Evolutionary conservation across 2,329 filamentous ascomycete genomes (phyloP).

Genomic region (Dactylellina leptospora): DNA sequence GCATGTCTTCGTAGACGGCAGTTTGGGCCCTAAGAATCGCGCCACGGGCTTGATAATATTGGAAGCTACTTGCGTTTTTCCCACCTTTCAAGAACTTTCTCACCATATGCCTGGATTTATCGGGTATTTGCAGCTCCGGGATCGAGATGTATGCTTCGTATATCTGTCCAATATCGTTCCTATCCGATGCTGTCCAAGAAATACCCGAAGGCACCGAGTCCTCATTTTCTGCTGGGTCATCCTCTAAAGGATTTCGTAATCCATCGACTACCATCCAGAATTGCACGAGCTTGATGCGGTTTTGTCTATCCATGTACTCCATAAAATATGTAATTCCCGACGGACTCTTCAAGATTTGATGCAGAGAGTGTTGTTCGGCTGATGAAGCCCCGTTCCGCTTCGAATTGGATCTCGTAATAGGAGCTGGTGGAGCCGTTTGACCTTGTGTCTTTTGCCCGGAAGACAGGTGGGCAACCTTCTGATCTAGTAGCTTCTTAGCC

Average conservation of each 20-base stretch:
- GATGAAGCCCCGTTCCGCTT: slow-evolving; percentile 51
- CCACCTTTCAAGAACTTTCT: slow-evolving; percentile 81
- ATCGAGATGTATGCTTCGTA: slow-evolving; percentile 87
- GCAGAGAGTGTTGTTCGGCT: slow-evolving; percentile 51
- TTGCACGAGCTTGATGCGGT: slow-evolving; percentile 86
- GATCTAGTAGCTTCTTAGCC: slow-evolving; percentile 86
- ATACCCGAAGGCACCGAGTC: slow-evolving; percentile 69
- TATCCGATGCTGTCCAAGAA: slow-evolving; percentile 82
- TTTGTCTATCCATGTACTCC: slow-evolving; percentile 97
- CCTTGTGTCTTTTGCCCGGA: slow-evolving; percentile 67
- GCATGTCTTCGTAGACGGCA: slow-evolving; percentile 82
- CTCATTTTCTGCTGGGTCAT: slow-evolving; percentile 75
- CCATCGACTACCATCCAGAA: slow-evolving; percentile 99
- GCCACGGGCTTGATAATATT: slow-evolving; percentile 83
- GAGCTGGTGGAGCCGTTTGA: slow-evolving; percentile 43
- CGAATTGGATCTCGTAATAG: slow-evolving; percentile 55
- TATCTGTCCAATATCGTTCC: slow-evolving; percentile 88
- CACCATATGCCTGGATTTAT: slow-evolving; percentile 74
- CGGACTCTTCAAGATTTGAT: slow-evolving; percentile 61
- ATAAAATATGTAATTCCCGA: slow-evolving; percentile 97
- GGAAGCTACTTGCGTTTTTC: slow-evolving; percentile 75
- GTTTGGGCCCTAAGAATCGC: slow-evolving; percentile 85
- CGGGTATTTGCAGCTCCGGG: slow-evolving; percentile 79
- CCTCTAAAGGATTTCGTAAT: slow-evolving; percentile 90
- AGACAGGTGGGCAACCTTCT: slow-evolving; percentile 83